A percentile compares a stretch with the other conserved stretches of the same genome.
phyloP scores from a whole-genome alignment of 1,284 basidiomycete species.

The Caloboletus firmus region DNA sequence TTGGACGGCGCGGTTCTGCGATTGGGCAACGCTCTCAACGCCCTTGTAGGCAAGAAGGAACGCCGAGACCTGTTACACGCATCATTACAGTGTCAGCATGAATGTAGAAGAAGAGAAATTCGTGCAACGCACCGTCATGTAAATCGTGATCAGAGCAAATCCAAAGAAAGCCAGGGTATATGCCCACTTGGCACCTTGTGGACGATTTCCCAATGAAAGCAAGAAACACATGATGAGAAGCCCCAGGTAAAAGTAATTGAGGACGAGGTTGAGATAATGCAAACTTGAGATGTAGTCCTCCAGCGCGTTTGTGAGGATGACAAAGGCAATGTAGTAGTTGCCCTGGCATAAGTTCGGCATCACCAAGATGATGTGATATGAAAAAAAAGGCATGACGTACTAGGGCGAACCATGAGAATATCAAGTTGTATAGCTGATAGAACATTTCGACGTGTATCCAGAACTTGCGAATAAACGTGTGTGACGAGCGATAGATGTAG shows the following conservation, averaged over 20 bases:
- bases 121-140: slow-evolving; percentile 75
- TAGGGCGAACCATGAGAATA: slow-evolving; percentile 91
- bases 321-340: slow-evolving; percentile 89
- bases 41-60: slow-evolving; percentile 82
- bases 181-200: slow-evolving; percentile 82
- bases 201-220: slow-evolving; percentile 87
- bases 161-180: slow-evolving; percentile 83
- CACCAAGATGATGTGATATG: background rate
- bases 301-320: slow-evolving; percentile 72
- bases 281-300: slow-evolving; percentile 62
- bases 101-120: background rate
- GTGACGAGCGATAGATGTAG: slow-evolving; percentile 89
- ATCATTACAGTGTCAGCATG: slow-evolving; percentile 6
- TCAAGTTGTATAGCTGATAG: slow-evolving; percentile 87
- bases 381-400: slow-evolving; percentile 44
- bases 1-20: slow-evolving; percentile 47
- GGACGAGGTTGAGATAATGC: slow-evolving; percentile 74
- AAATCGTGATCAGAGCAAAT: slow-evolving; percentile 85
- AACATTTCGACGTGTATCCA: slow-evolving; percentile 95
- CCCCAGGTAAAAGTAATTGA: slow-evolving; percentile 88
- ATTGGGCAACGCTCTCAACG: slow-evolving; percentile 56
- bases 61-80: slow-evolving; percentile 58
- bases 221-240: slow-evolving; percentile 89
- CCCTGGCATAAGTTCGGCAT: slow-evolving; percentile 45
- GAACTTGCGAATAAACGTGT: slow-evolving; percentile 81